phyloP scores from a whole-genome alignment of 768 basidiomycete genomes.

The Stropharia rugosoannulata region DNA sequence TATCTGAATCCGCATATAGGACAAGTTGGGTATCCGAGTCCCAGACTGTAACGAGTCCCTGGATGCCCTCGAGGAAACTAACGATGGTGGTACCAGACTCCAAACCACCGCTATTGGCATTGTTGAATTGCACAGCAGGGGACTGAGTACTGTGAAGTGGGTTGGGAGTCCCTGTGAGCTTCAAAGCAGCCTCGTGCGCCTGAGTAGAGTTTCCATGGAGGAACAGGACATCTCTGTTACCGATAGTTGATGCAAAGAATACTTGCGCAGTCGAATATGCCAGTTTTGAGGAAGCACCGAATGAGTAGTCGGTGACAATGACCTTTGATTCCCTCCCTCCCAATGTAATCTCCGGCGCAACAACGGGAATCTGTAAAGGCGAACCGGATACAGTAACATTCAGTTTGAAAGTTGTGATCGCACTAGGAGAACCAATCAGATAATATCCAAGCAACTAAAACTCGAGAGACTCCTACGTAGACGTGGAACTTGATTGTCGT shows the following conservation, averaged over 20 bases:
- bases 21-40: conserved; percentile 69
- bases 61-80: conserved; percentile 53
- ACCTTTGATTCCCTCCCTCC: conserved; percentile 74
- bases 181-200: conserved; percentile 53
- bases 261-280: conserved; percentile 75
- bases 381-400: conserved; percentile 55
- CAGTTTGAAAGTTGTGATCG: conserved; percentile 54
- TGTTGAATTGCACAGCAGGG: conserved; percentile 29
- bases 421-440: conserved; percentile 26
- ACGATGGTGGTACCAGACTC: conserved; percentile 39
- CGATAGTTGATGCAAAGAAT: conserved; percentile 64
- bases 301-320: conserved; percentile 69
- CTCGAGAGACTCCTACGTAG: conserved; percentile 46
- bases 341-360: conserved; percentile 54
- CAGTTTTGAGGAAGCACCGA: conserved; percentile 55
- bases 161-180: conserved; percentile 46
- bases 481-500: conserved; percentile 66
- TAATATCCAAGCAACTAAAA: not conserved
- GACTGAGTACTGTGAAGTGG: conserved; percentile 25
- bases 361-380: conserved; percentile 53
- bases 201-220: conserved; percentile 56
- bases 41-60: conserved; percentile 60
- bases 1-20: conserved; percentile 63
- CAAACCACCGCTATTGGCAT: conserved; percentile 10
- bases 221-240: conserved; percentile 61